Base-by-base conservation (phyloP, 2,329 filamentous ascomycete species). In the Stromatinia cepivora region DNA sequence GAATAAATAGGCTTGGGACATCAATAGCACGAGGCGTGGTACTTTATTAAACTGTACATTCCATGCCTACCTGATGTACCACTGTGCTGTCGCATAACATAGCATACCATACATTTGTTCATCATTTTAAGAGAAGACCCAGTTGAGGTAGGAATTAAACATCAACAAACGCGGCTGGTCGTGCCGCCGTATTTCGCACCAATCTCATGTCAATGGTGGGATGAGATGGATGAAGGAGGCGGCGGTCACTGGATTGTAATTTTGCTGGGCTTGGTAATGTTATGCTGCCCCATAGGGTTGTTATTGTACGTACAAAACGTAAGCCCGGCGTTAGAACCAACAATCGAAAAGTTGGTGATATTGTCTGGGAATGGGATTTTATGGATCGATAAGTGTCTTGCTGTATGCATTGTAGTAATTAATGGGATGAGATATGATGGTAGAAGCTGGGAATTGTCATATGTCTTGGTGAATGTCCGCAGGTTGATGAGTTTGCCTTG, bases 101-200 rank as follows among this genome's bases (percentile, higher is more conserved):
- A 50, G 22, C 45, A 39, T 63, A 63, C 31, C 59, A 48, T 34
- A n/a, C 6, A 48, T 62, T n/a, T 48, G 9, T 48, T 48, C 58
- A 25, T 62, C 28, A 48, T 36, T 36, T 13, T 13, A 25, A 36
- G 28, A 50, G 42, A 36, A 22, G 22, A 50, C 22, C 46, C 45
- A 28, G n/a, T 63, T 48, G 11, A 31, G 13, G 31, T 48, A 52
- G 59, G 8, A 50, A 63, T 63, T 63, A 52, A 52, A 63, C 46
- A 46, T 63, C 46, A 66, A 66, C 25, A 45, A 62, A 63, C 57
- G 66, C 66, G 57, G 57, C 48, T 63, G 66, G 36, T 68, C 36
- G 66, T 63, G 66, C 36, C 56, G 56, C 57, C 34, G 48, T 63
- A 68, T 63, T 54, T 63, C 25, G 46, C 15, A 68, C 20, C 57